These are phyloP conservation scores for Elsinoe batatas DNA, from an alignment of 2,329 filamentous ascomycete species.

Conservation along the genomic window DNA sequence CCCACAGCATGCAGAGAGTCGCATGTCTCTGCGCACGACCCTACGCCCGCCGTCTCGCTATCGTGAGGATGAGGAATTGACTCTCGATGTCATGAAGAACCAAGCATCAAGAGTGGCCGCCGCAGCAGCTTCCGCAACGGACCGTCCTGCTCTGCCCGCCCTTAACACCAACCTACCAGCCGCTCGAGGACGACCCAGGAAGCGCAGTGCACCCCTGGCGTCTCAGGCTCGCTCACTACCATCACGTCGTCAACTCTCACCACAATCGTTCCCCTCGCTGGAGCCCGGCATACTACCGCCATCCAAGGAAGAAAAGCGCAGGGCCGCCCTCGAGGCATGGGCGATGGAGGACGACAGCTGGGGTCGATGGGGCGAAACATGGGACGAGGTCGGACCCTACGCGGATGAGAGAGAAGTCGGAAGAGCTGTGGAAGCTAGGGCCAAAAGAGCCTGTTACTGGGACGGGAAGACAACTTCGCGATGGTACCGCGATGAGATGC, in stretches of 20 bases:
- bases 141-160: neutral
- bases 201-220: neutral
- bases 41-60: neutral
- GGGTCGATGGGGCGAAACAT: neutral
- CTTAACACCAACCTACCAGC: neutral
- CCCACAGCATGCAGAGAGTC: neutral
- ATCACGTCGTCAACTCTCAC: neutral
- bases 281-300: neutral
- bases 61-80: neutral
- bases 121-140: neutral
- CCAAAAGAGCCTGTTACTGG: conserved; percentile 6
- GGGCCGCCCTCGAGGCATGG: neutral
- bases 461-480: neutral
- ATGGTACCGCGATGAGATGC: conserved; percentile 7
- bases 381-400: conserved; percentile 3
- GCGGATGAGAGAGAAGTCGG: neutral
- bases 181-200: neutral
- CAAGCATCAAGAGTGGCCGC: neutral
- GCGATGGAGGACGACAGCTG: neutral
- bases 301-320: neutral
- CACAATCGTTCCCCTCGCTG: neutral
- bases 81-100: neutral
- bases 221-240: too few species aligned
- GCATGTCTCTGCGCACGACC: neutral
- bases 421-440: conserved; percentile 1